Conservation (phyloP, 2,329 filamentous ascomycete species). For the Pestalotiopsis sp. region DNA sequence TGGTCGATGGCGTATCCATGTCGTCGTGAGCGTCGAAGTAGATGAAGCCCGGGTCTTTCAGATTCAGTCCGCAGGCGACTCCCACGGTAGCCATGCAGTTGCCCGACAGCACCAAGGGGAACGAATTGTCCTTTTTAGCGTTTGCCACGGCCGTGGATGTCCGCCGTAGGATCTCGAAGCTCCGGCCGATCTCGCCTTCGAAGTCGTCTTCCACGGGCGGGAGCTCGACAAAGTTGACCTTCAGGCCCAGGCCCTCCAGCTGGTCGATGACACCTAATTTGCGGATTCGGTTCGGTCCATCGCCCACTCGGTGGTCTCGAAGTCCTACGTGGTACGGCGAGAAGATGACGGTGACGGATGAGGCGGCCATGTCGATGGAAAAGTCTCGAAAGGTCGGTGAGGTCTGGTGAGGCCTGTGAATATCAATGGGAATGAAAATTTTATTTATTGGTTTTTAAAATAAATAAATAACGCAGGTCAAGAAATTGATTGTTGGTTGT, state of each 20-base stretch:
- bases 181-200: background rate
- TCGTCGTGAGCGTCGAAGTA: background rate
- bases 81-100: background rate
- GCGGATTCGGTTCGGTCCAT: background rate
- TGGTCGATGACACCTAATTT: background rate
- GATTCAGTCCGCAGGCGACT: background rate
- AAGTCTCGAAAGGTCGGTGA: conserved; percentile 12
- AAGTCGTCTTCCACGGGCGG: background rate
- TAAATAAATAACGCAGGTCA: no score
- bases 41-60: background rate
- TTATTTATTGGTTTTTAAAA: no score
- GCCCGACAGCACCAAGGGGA: background rate
- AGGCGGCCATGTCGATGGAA: background rate
- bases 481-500: no score
- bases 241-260: background rate
- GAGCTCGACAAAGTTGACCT: background rate
- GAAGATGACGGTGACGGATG: background rate
- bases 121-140: background rate
- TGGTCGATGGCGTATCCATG: background rate
- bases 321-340: background rate
- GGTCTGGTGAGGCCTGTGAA: no score
- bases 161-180: background rate
- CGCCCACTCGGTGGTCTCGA: background rate
- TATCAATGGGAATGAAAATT: no score
- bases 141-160: background rate